These are phyloP conservation scores for Pelargonium hybrid DNA, from an alignment of 441 rosid genomes.

Conservation along the genomic window DNA sequence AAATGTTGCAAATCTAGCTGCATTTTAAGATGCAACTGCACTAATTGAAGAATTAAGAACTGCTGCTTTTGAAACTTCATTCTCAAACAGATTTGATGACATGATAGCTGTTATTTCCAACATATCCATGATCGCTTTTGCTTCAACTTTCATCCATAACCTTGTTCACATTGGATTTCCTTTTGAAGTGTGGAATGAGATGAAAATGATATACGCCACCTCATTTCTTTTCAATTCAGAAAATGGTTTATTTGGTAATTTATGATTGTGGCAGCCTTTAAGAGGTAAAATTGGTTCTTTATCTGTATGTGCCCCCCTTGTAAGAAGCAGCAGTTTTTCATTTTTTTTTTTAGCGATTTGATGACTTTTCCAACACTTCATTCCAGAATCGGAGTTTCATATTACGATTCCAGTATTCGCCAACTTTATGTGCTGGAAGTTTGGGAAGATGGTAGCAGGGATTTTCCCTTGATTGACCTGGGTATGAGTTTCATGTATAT, in stretches of 20 bases:
- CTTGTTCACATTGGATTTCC: slow-evolving; percentile 4
- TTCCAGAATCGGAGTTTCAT: slow-evolving; percentile 72
- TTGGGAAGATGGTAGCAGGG: slow-evolving; percentile 79
- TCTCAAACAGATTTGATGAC: neutral
- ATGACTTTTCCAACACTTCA: slow-evolving; percentile 14
- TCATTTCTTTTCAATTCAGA: neutral
- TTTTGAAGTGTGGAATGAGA: neutral
- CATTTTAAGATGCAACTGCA: neutral
- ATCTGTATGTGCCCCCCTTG: neutral
- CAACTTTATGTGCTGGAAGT: slow-evolving; percentile 84
- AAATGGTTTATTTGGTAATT: neutral
- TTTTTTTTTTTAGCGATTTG: neutral
- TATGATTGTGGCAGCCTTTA: neutral
- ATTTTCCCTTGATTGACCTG: slow-evolving; percentile 64
- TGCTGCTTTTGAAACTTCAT: neutral
- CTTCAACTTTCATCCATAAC: slow-evolving; percentile 3
- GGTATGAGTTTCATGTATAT: slow-evolving; percentile 34
- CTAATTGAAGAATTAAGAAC: neutral
- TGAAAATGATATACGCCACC: neutral
- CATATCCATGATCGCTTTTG: neutral
- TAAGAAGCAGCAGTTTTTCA: neutral
- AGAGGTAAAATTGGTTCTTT: neutral
- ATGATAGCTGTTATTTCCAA: neutral
- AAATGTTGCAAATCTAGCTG: neutral
- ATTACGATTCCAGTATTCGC: slow-evolving; percentile 70